Percentiles rank a stretch among this genome's conserved stretches.
phyloP scores from a whole-genome alignment of 768 basidiomycete species.

The Sarcomyxa edulis region DNA sequence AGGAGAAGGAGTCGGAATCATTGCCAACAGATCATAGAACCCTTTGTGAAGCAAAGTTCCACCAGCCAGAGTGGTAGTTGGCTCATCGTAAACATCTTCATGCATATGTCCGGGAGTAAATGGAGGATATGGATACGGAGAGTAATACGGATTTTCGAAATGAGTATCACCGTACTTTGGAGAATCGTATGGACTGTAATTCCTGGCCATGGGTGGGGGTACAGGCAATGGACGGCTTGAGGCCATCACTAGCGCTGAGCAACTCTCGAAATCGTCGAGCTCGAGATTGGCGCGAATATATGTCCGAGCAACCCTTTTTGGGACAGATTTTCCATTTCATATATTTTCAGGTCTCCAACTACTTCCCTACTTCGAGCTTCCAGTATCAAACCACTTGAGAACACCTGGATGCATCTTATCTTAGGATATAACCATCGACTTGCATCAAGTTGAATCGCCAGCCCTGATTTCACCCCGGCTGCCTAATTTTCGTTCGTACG shows the following conservation, averaged over 20 bases:
- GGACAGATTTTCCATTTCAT: too few species aligned
- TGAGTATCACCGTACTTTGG: conserved; percentile 23
- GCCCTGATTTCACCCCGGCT: too few species aligned
- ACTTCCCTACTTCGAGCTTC: too few species aligned
- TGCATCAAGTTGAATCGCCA: too few species aligned
- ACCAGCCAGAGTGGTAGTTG: conserved; percentile 47
- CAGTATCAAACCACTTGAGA: too few species aligned
- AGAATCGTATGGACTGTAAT: conserved; percentile 21
- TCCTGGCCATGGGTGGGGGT: conserved; percentile 22
- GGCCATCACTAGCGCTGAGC: conserved; percentile 3
- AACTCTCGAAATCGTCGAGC: not conserved
- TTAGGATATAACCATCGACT: too few species aligned
- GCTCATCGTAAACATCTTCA: conserved; percentile 34
- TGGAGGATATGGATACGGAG: conserved; percentile 37
- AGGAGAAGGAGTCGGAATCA: conserved; percentile 69
- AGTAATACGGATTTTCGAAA: conserved; percentile 34
- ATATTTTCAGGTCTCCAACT: too few species aligned
- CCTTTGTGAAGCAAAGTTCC: conserved; percentile 82
- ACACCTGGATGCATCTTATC: too few species aligned
- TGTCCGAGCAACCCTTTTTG: too few species aligned
- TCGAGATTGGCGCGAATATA: too few species aligned
- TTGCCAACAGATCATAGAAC: conserved; percentile 81
- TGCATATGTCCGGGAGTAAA: conserved; percentile 27
- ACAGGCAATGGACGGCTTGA: conserved; percentile 22
- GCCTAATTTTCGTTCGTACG: too few species aligned